Evolutionary conservation across 331 rosid genomes (phyloP).

Genomic region (Pyracantha coccinea): DNA sequence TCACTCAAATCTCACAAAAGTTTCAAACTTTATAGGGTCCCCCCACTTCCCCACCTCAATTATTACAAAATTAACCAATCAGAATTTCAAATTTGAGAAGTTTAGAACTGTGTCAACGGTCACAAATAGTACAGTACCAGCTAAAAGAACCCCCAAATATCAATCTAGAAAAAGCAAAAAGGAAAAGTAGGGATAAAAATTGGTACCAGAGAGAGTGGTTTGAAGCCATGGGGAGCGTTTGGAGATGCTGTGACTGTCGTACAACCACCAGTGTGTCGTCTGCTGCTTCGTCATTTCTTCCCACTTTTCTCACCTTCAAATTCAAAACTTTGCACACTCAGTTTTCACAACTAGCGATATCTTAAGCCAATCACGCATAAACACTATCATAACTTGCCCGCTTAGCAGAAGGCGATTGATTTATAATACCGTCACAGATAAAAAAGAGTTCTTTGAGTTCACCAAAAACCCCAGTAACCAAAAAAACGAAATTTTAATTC

Average conservation of each 20-base stretch:
- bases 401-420: too few species aligned
- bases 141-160: not conserved
- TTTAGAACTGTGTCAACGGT: constrained; percentile 17
- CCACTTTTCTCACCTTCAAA: constrained; percentile 14
- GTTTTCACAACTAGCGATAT: not conserved
- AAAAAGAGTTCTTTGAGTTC: not conserved
- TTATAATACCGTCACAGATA: too few species aligned
- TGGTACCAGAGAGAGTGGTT: constrained; percentile 60
- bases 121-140: not conserved
- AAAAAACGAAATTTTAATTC: not conserved
- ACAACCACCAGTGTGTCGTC: constrained; percentile 66
- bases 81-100: not conserved
- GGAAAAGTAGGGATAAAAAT: not conserved
- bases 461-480: too few species aligned
- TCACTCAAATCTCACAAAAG: not conserved
- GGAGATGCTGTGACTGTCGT: constrained; percentile 37
- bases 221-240: constrained; percentile 78
- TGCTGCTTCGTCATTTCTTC: constrained; percentile 30
- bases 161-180: not conserved
- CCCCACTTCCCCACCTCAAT: constrained; percentile 5
- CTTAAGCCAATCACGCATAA: too few species aligned
- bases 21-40: not conserved
- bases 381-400: too few species aligned
- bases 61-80: not conserved
- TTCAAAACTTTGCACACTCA: not conserved